phyloP scores from a whole-genome alignment of 345 rosid species.

The Eucalyptus paniculata region DNA sequence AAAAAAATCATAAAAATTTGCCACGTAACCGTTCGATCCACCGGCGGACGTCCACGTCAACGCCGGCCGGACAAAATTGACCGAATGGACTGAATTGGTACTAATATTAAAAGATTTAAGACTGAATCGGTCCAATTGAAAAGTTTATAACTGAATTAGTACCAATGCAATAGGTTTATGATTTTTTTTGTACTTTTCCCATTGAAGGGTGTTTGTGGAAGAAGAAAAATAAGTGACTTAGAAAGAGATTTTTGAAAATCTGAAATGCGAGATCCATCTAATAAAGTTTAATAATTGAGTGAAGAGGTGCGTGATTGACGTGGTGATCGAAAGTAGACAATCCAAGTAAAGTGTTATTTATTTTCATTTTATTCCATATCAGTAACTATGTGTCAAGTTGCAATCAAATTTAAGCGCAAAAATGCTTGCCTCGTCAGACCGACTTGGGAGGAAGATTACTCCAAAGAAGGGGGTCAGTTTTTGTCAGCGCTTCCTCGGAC shows the following conservation, averaged over 20 bases:
- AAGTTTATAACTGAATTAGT: too few relatives aligned
- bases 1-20: too few relatives aligned
- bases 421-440: background rate
- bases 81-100: too few relatives aligned
- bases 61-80: too few relatives aligned
- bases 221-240: background rate
- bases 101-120: too few relatives aligned
- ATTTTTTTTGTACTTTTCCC: too few relatives aligned
- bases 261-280: background rate
- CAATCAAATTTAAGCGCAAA: background rate
- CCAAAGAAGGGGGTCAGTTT: background rate
- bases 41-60: accelerated
- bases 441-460: background rate
- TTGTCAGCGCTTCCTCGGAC: background rate
- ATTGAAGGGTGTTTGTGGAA: background rate
- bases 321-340: background rate
- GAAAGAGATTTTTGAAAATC: too few relatives aligned
- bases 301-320: background rate
- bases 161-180: too few relatives aligned
- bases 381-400: background rate
- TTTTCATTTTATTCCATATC: background rate
- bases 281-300: background rate
- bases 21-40: too few relatives aligned
- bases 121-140: too few relatives aligned
- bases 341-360: background rate